Conservation (phyloP, 1,284 basidiomycete genomes). For the Cutaneotrichosporon sp. region DNA sequence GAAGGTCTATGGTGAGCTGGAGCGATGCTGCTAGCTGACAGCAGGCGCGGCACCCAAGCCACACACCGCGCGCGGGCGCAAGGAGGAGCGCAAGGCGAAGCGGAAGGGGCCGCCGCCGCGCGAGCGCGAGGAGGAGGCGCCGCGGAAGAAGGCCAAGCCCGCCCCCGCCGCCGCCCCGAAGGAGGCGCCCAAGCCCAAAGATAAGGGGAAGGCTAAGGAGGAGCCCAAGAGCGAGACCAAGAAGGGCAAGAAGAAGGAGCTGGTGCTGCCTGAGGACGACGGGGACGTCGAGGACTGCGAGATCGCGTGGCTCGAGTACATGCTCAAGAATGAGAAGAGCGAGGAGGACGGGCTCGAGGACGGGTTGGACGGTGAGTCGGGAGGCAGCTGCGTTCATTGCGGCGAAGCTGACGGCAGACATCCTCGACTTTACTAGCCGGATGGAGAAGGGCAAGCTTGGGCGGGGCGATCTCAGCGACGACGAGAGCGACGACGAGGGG, state of each 20-base stretch:
- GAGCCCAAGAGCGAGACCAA: conserved; percentile 26
- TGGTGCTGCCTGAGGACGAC: conserved; percentile 40
- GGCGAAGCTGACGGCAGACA: conserved; percentile 54
- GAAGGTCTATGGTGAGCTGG: conserved; percentile 31
- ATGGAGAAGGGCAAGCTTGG: conserved; percentile 34
- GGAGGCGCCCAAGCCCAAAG: conserved; percentile 1
- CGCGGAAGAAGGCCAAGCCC: conserved; percentile 14
- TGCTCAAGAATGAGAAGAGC: conserved; percentile 58
- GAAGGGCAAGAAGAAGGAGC: conserved; percentile 25
- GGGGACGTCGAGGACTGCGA: conserved; percentile 68
- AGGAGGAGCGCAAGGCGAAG: conserved; percentile 24
- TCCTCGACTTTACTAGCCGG: conserved; percentile 55
- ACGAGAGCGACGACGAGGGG: conserved; percentile 10
- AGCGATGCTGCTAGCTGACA: background rate
- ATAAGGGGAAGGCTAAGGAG: conserved; percentile 8
- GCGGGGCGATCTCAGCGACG: conserved; percentile 13
- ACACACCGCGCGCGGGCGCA: conserved; percentile 12
- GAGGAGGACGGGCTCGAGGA: conserved; percentile 49
- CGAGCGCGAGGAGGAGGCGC: conserved; percentile 45
- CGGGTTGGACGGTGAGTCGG: conserved; percentile 62
- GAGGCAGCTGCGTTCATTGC: conserved; percentile 20
- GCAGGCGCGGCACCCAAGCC: conserved; percentile 10
- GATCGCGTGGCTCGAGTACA: conserved; percentile 73
- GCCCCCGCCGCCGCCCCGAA: too few relatives aligned
- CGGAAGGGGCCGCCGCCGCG: conserved; percentile 24